Conservation (phyloP, 768 basidiomycete species). For the Cystobasidium ongulense region DNA sequence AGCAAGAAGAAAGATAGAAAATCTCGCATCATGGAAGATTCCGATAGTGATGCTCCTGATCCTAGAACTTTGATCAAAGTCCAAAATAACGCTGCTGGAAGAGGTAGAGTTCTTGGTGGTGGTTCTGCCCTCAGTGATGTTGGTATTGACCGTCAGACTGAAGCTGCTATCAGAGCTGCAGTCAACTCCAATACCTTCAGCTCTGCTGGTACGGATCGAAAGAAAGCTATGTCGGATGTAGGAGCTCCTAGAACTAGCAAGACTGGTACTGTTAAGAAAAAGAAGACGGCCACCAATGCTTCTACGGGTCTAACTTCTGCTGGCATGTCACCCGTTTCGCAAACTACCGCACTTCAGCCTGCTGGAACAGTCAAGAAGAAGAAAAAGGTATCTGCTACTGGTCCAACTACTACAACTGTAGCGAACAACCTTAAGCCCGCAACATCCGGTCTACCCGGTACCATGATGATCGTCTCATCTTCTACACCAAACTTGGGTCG, state of each 20-base stretch:
- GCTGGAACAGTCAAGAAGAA: conserved; percentile 26
- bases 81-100: not conserved
- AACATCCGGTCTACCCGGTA: not conserved
- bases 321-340: not conserved
- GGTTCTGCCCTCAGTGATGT: not conserved
- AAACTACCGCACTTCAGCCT: not conserved
- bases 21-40: conserved; percentile 19
- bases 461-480: not conserved
- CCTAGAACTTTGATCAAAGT: conserved; percentile 14
- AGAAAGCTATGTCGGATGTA: conserved; percentile 15
- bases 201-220: not conserved
- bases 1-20: conserved; percentile 14
- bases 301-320: not conserved
- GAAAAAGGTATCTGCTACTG: conserved; percentile 9
- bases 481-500: not conserved
- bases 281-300: not conserved
- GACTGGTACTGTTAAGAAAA: conserved; percentile 1
- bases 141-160: not conserved
- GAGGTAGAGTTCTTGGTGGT: not conserved
- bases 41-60: conserved; percentile 25
- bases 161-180: conserved; percentile 11
- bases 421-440: not conserved
- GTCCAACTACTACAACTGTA: not conserved
- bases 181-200: conserved; percentile 2
- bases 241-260: not conserved